These are phyloP conservation scores for Solanum clarkiae DNA, from an alignment of 257 asterid genomes.

Conservation along the genomic window DNA sequence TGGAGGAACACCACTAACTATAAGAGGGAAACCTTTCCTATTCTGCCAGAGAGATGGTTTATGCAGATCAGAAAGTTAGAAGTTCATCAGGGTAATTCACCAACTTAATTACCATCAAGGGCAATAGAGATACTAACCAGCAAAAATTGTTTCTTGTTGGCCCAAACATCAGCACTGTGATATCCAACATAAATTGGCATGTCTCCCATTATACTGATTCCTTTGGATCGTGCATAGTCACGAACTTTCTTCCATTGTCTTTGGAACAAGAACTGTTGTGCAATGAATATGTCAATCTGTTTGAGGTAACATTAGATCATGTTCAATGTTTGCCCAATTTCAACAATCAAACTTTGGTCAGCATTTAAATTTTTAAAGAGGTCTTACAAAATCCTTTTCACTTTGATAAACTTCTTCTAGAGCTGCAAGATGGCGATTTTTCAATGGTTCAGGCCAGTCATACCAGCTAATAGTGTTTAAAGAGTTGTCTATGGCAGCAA, in stretches of 20 bases:
- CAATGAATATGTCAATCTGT: slow-evolving; percentile 85
- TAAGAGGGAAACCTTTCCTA: slow-evolving; percentile 66
- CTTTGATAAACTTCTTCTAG: slow-evolving; percentile 80
- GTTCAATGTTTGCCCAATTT: neutral
- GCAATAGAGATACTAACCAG: slow-evolving; percentile 47
- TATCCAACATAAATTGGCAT: slow-evolving; percentile 99
- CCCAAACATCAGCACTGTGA: slow-evolving; percentile 99
- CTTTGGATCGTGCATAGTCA: slow-evolving; percentile 64
- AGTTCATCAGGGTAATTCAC: neutral
- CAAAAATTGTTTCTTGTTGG: slow-evolving; percentile 78
- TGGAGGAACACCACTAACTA: slow-evolving; percentile 97
- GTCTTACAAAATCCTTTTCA: slow-evolving; percentile 74
- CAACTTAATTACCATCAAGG: neutral
- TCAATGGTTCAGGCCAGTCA: slow-evolving; percentile 94
- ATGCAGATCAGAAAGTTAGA: slow-evolving; percentile 8
- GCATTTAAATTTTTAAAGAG: neutral
- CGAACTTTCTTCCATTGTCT: slow-evolving; percentile 92
- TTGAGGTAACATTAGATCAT: slow-evolving; percentile 2
- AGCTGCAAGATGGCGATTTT: slow-evolving; percentile 84
- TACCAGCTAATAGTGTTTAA: slow-evolving; percentile 75
- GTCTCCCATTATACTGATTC: slow-evolving; percentile 96
- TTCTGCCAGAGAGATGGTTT: slow-evolving; percentile 32
- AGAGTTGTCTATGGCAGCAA: slow-evolving; percentile 87
- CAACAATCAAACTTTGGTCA: neutral
- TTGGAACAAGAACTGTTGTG: slow-evolving; percentile 92